Conservation (phyloP, 805 yeast genomes). For the Yamadazyma ubonensis region DNA sequence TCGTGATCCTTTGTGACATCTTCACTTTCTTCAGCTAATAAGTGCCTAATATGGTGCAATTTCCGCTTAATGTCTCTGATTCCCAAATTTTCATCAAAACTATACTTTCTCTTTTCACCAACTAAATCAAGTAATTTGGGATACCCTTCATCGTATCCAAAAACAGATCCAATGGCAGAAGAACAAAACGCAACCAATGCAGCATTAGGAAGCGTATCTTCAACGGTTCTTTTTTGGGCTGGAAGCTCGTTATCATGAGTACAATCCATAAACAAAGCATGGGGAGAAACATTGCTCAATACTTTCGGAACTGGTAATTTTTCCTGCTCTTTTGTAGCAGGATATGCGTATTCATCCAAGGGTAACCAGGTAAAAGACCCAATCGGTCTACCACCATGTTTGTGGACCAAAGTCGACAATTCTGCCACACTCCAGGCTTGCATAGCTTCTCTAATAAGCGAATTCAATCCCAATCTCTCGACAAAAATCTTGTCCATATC, state of each 20-base stretch:
- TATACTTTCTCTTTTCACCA: constrained; percentile 64
- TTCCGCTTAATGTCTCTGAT: constrained; percentile 70
- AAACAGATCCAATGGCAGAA: constrained; percentile 90
- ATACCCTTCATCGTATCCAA: constrained; percentile 91
- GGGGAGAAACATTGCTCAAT: constrained; percentile 72
- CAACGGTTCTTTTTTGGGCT: constrained; percentile 83
- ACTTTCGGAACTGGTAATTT: constrained; percentile 61
- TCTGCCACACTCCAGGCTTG: constrained; percentile 91
- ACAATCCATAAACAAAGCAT: constrained; percentile 95
- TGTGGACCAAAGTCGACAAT: constrained; percentile 79
- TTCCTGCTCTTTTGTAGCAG: constrained; percentile 47
- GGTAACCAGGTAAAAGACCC: constrained; percentile 87
- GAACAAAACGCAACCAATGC: constrained; percentile 92
- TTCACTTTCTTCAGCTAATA: constrained; percentile 53
- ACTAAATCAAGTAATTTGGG: constrained; percentile 83
- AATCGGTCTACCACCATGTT: constrained; percentile 93
- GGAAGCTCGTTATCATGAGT: constrained; percentile 96
- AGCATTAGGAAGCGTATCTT: constrained; percentile 92
- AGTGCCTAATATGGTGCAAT: constrained; percentile 56
- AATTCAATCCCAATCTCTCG: constrained; percentile 84
- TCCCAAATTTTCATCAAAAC: constrained; percentile 50
- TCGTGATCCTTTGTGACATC: constrained; percentile 66
- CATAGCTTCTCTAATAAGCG: constrained; percentile 94
- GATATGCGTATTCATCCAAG: constrained; percentile 69
- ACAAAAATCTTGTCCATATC: constrained; percentile 87